Evolutionary conservation across 164 flowering plant genomes (phyloP), one percentile per base, ranked within the genome.

Genomic region (Tetrastigma voinierianum): DNA sequence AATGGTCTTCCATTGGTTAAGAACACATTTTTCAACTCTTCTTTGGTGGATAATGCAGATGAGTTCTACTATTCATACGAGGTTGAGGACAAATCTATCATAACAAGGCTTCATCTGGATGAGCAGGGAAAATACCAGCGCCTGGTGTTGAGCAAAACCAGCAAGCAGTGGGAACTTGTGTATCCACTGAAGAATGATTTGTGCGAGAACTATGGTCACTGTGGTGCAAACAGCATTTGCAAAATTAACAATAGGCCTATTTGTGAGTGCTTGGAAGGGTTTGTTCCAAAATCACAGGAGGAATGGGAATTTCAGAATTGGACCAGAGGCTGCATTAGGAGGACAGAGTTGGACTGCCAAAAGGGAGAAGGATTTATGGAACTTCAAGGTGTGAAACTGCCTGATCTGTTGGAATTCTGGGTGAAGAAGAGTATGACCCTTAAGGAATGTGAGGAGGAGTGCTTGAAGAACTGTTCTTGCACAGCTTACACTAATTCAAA

Each of bases 151-250:
- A 60, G 19, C 0, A 25, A 32, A 7, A 20, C 9, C 19, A 55
- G 23, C 64, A 19, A 43, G 1, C 58, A 53, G 40, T 72, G 73
- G 77, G 14, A 2, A 4, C 13, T 12, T 1, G 0, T 70, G 23
- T 12, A 25, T 6, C 15, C 57, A 10, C 14, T 61, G 1, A 55
- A 59, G 9, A 72, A 14, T 44, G 73, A 72, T 10, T 1, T 6
- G 5, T 72, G 76, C 45, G 76, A 72, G 13, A 19, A 19, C 0
- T 76, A 76, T 40, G 65, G 62, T 2, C 4, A 1, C 8, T 76
- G 79, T 57, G 79, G 79, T 3, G 65, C 70, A 3, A 46, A 72
- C 25, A 71, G 70, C 1, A 17, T n/a, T 32, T 76, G 79, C 21
- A 24, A 65, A 20, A 3, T 23, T 3, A 20, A n/a, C 6, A 62